Evolutionary conservation across 2,329 filamentous ascomycete species (phyloP).

Genomic region (Lecanicillium sp.): DNA sequence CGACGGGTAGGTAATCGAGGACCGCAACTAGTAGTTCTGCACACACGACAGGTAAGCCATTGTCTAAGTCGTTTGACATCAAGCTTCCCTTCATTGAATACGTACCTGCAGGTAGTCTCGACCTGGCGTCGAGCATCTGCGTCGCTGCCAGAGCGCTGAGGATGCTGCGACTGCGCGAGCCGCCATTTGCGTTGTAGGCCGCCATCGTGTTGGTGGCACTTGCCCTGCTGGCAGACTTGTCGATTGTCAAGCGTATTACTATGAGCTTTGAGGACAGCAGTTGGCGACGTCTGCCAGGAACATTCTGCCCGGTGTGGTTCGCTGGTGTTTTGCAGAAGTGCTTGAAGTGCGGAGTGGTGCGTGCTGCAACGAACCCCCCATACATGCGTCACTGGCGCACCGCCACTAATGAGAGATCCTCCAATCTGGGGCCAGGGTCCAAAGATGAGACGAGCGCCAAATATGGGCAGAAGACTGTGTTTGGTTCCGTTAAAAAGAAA

Average conservation of each 20-base stretch:
- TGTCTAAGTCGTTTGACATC: too few relatives aligned
- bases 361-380: background rate
- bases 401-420: background rate
- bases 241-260: background rate
- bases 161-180: slow-evolving; percentile 46
- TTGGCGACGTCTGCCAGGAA: background rate
- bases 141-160: slow-evolving; percentile 73
- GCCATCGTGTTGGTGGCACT: slow-evolving; percentile 30
- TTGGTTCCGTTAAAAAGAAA: background rate
- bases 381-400: slow-evolving; percentile 8
- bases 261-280: slow-evolving; percentile 2
- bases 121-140: slow-evolving; percentile 71
- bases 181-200: slow-evolving; percentile 35
- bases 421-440: slow-evolving; percentile 1
- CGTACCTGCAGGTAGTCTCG: slow-evolving; percentile 75
- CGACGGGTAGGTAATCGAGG: slow-evolving; percentile 79
- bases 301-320: slow-evolving; percentile 3
- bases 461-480: too few relatives aligned
- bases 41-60: background rate
- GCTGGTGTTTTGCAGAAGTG: slow-evolving; percentile 1
- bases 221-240: background rate
- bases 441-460: background rate
- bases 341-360: background rate
- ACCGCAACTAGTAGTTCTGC: slow-evolving; percentile 82
- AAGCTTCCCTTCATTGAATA: background rate